These are phyloP conservation scores for Talaromyces verruculosus DNA, from an alignment of 2,329 filamentous ascomycete species.

Conservation along the genomic window DNA sequence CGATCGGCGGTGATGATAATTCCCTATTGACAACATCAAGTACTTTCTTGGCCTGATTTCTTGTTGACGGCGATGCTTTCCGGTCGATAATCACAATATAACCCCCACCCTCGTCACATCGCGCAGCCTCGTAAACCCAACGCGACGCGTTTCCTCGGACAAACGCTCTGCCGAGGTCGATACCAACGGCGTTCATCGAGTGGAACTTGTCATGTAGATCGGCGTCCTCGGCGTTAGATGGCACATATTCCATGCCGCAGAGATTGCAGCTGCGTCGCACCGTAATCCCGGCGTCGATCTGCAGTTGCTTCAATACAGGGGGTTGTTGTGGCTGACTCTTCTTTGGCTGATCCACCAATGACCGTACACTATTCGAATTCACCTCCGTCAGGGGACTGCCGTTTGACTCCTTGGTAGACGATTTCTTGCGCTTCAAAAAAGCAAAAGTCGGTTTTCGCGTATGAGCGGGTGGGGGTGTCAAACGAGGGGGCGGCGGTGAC, in stretches of 20 bases:
- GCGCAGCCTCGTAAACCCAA: conserved; percentile 53
- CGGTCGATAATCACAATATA: conserved; percentile 60
- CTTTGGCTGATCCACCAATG: conserved; percentile 41
- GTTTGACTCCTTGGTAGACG: conserved; percentile 32
- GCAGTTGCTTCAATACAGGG: conserved; percentile 56
- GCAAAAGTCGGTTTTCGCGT: conserved; percentile 53
- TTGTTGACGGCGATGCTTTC: conserved; percentile 53
- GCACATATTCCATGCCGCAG: conserved; percentile 67
- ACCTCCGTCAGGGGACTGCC: conserved; percentile 47
- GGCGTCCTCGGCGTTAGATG: conserved; percentile 61
- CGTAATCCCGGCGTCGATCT: conserved; percentile 59
- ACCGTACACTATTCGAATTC: conserved; percentile 45
- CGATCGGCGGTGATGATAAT: conserved; percentile 60
- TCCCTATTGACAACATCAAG: conserved; percentile 64
- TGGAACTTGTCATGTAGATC: conserved; percentile 65
- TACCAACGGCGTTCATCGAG: conserved; percentile 59
- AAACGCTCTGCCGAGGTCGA: conserved; percentile 61
- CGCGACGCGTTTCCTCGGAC: conserved; percentile 53
- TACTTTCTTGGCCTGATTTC: conserved; percentile 55
- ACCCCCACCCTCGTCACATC: conserved; percentile 51
- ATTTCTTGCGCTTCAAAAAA: conserved; percentile 50
- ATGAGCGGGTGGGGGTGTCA: conserved; percentile 44
- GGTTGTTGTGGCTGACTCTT: conserved; percentile 31
- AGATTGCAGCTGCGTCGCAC: conserved; percentile 57
- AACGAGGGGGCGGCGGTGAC: conserved; percentile 52